Evolutionary conservation across 345 rosid genomes (phyloP).

Genomic region (Acer saccharum): DNA sequence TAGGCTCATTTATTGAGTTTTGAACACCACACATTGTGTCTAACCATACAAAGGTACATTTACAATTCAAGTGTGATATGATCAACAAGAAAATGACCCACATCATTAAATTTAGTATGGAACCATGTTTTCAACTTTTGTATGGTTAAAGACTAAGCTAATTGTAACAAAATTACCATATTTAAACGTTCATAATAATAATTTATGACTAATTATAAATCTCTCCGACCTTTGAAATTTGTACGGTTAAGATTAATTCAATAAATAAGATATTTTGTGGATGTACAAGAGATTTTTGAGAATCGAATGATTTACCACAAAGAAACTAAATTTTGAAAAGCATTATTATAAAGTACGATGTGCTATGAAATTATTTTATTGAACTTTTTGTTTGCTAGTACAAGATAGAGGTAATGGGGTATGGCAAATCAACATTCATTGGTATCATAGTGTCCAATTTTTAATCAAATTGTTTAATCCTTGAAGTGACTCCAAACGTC

Average conservation of each 20-base stretch:
- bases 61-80: neutral
- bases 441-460: neutral
- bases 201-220: too few species aligned
- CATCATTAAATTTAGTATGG: neutral
- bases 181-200: neutral
- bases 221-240: too few species aligned
- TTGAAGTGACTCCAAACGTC: conserved; percentile 8
- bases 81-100: conserved; percentile 9
- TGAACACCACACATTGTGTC: neutral
- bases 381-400: conserved; percentile 9
- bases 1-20: neutral
- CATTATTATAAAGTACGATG: neutral
- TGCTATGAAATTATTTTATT: neutral
- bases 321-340: neutral
- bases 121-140: neutral
- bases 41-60: neutral
- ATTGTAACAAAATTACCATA: neutral
- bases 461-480: neutral
- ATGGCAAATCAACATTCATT: neutral
- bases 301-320: too few species aligned
- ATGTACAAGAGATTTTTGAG: too few species aligned
- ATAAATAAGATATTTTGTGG: too few species aligned
- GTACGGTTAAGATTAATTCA: too few species aligned
- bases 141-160: too few species aligned
- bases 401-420: neutral